Conservation (phyloP, 2,329 filamentous ascomycete genomes). For the Cylindrodendrum hubeiense region DNA sequence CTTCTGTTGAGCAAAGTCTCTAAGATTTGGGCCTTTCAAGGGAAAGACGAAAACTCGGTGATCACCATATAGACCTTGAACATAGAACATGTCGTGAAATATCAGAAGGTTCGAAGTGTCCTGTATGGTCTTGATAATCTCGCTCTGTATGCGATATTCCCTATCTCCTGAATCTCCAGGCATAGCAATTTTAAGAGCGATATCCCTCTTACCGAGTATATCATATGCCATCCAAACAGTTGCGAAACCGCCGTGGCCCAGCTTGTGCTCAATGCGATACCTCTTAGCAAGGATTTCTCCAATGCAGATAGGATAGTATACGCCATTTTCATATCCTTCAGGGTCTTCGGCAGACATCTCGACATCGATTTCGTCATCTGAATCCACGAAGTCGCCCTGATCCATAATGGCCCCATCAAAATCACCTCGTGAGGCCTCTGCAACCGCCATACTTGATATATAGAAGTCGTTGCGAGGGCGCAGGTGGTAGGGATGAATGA, state of each 20-base stretch:
- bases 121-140: conserved; percentile 11
- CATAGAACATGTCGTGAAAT: conserved; percentile 9
- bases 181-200: conserved; percentile 30
- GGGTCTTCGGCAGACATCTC: not conserved
- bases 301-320: conserved; percentile 52
- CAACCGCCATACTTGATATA: too few relatives aligned
- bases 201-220: conserved; percentile 3
- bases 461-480: too few relatives aligned
- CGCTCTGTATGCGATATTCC: conserved; percentile 7
- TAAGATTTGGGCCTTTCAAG: too few relatives aligned
- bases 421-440: not conserved
- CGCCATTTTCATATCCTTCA: not conserved
- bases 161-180: conserved; percentile 9
- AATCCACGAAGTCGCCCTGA: not conserved
- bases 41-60: not conserved
- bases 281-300: conserved; percentile 53
- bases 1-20: not conserved
- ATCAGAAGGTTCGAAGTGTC: conserved; percentile 13
- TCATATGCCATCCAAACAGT: conserved; percentile 57
- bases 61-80: not conserved
- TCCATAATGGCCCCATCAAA: not conserved
- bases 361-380: not conserved
- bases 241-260: conserved; percentile 56
- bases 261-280: conserved; percentile 56
- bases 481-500: too few relatives aligned